Conservation (phyloP, 202 grass and related monocot genomes). For the Alloteropsis angusta region DNA sequence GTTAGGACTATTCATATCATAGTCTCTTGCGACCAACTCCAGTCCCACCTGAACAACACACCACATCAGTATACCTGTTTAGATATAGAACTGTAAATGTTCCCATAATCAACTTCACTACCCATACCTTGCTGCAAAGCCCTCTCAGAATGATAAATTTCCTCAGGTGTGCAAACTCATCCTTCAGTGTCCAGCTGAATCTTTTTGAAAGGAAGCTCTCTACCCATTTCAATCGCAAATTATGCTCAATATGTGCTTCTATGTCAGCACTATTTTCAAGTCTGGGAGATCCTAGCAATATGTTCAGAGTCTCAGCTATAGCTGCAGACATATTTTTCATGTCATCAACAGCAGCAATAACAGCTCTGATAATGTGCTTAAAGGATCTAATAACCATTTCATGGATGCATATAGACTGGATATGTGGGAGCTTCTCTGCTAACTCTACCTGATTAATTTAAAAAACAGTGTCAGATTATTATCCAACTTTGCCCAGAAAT, state of each 20-base stretch:
- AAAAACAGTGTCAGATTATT: constrained; percentile 20
- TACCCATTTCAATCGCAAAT: constrained; percentile 66
- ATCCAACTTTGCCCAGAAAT: constrained; percentile 3
- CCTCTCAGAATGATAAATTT: constrained; percentile 88
- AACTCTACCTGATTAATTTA: constrained; percentile 70
- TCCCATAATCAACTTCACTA: constrained; percentile 16
- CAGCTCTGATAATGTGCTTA: constrained; percentile 84
- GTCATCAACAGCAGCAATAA: constrained; percentile 73
- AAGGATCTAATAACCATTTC: constrained; percentile 98
- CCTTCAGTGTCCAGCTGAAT: constrained; percentile 70
- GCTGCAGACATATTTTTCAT: constrained; percentile 59
- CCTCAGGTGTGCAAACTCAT: constrained; percentile 82
- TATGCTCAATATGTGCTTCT: constrained; percentile 42
- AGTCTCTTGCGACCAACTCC: constrained; percentile 89
- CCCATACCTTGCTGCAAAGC: constrained; percentile 82
- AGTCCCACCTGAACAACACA: constrained; percentile 74
- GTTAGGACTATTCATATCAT: constrained; percentile 83
- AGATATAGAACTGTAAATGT: not conserved
- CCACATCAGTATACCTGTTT: constrained; percentile 15
- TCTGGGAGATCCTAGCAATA: constrained; percentile 64
- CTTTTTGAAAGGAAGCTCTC: constrained; percentile 80
- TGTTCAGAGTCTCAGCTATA: constrained; percentile 85
- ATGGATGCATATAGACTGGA: constrained; percentile 99
- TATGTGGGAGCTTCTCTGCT: constrained; percentile 87
- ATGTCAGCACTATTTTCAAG: constrained; percentile 30